These are phyloP conservation scores for Mycena vulgaris DNA, from an alignment of 768 basidiomycete genomes.

Conservation along the genomic window DNA sequence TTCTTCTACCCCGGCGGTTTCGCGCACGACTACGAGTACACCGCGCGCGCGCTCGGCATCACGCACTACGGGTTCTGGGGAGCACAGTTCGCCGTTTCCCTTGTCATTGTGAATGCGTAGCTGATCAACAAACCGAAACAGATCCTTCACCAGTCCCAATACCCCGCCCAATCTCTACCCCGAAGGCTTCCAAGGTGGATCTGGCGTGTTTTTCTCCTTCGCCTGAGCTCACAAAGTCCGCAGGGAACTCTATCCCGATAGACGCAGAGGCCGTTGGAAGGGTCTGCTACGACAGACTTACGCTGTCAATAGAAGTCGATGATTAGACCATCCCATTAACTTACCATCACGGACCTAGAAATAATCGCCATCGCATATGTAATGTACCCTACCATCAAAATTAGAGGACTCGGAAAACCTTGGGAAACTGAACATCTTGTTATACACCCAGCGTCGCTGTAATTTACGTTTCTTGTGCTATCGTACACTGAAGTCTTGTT, in stretches of 20 bases:
- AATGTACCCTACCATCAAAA: too few species aligned
- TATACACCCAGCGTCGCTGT: neutral
- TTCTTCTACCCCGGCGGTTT: constrained; percentile 92
- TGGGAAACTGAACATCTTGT: constrained; percentile 23
- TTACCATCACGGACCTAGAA: constrained; percentile 7
- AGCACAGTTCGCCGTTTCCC: constrained; percentile 61
- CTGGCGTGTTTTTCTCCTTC: neutral
- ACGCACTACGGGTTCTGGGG: constrained; percentile 90
- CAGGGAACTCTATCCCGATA: constrained; percentile 84
- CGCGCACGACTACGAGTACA: constrained; percentile 89
- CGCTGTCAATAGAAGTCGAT: constrained; percentile 72
- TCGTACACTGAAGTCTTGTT: too few species aligned
- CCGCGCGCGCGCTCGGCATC: constrained; percentile 80
- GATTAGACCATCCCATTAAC: constrained; percentile 54
- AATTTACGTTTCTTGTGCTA: too few species aligned
- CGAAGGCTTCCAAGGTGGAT: constrained; percentile 79
- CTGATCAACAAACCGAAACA: constrained; percentile 42
- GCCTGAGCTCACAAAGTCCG: neutral
- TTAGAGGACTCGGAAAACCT: too few species aligned
- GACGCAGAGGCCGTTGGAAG: constrained; percentile 79
- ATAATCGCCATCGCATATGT: neutral
- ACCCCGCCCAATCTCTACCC: constrained; percentile 83
- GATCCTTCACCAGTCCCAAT: constrained; percentile 82
- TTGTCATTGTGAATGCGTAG: neutral
- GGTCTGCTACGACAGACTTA: constrained; percentile 71